Conservation (phyloP, 1,284 basidiomycete species). For the Ceratobasidium sp. region DNA sequence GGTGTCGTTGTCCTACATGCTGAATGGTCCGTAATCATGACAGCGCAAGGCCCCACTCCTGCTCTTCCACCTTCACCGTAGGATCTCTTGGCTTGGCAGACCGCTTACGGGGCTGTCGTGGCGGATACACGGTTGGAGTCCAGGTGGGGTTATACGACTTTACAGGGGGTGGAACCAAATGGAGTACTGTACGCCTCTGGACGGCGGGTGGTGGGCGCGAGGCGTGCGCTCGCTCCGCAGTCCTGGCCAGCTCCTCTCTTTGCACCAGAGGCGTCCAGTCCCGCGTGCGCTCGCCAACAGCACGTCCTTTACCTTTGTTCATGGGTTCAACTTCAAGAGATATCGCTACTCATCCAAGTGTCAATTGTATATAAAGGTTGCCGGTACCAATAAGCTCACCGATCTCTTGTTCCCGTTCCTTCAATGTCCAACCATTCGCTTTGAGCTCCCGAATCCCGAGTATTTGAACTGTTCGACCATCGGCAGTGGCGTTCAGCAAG, state of each 20-base stretch:
- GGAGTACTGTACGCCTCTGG: neutral
- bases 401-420: neutral
- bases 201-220: neutral
- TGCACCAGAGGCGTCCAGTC: conserved; percentile 4
- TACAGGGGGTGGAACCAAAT: neutral
- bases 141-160: neutral
- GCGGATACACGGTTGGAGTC: neutral
- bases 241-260: neutral
- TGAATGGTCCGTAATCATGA: too few relatives aligned
- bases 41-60: neutral
- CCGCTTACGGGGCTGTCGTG: conserved; percentile 4
- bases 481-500: conserved; percentile 2
- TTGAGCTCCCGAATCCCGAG: conserved; percentile 7
- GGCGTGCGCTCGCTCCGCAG: neutral
- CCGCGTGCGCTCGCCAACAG: neutral
- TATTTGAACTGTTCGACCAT: neutral
- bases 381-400: neutral
- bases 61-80: conserved; percentile 19
- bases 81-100: conserved; percentile 1
- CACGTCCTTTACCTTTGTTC: conserved; percentile 1
- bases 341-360: neutral
- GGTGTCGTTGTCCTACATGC: too few relatives aligned
- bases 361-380: too few relatives aligned
- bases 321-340: neutral
- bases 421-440: conserved; percentile 1